Evolutionary conservation across 2,329 filamentous ascomycete species (phyloP), one percentile per base, ranked within the genome.

Genomic region (Penicillium freii): DNA sequence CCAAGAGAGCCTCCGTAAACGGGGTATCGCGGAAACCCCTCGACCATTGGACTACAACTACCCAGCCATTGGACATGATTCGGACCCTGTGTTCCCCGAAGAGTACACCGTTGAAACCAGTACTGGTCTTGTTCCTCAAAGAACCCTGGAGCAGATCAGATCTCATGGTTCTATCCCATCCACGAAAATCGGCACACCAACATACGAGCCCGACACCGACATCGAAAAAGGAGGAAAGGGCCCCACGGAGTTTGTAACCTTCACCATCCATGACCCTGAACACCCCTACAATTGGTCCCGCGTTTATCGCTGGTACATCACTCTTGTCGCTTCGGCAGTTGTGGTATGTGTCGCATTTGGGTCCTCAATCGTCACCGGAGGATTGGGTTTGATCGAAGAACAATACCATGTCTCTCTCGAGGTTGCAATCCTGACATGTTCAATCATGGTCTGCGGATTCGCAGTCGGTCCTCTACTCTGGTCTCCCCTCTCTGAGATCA

Each of bases 251-350:
- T 71, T 67, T 17, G 85, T 88, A 21, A 87, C 86, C 0, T 95
- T 92, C 66, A 82, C 80, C 2, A 81, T 85, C 2, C 75, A 84
- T 52, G 89, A 92, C 70, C 82, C 84, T 0, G 87, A 85, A 59
- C 90, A 92, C 67, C 89, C 89, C 0, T 90, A 91, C 79, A 92
- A 92, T 71, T 92, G 88, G 88, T 84, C 81, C 54, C 89, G 88
- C 69, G 75, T 75, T 1, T 87, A 80, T 73, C 92, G 91, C 73
- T 91, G 89, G 88, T 89, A 86, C 67, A 87, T 84, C 70, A 95
- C 90, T n/a, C 88, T 93, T 84, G 84, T 90, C 19, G 89, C 93
- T 0, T 89, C 90, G 1, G 23, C 81, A 2, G 87, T 86, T 2
- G 89, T 87, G 67, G 89, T 90, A 66, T 85, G 87, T 52, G 85